Conservation (phyloP, 371 early-diverging fungal species). For the Rhizopus sp. region DNA sequence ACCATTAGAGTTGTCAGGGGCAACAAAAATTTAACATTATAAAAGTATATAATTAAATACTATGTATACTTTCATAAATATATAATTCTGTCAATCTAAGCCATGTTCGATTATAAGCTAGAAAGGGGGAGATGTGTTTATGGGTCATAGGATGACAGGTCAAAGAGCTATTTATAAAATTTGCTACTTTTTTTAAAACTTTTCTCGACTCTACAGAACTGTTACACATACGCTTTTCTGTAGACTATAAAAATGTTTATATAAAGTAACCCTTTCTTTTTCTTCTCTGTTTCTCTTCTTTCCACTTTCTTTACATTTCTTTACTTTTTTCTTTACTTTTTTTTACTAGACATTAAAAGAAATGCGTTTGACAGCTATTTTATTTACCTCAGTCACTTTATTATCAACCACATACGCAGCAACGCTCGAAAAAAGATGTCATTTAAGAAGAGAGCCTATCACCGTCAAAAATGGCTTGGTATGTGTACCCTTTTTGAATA, state of each 20-base stretch:
- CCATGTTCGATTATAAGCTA: neutral
- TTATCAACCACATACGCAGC: slow-evolving; percentile 20
- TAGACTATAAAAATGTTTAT: slow-evolving; percentile 3
- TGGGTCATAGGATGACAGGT: neutral
- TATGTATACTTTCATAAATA: too few species aligned
- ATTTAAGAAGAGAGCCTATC: slow-evolving; percentile 35
- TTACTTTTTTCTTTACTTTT: slow-evolving; percentile 8
- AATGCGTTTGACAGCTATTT: slow-evolving; percentile 24
- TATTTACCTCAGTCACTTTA: slow-evolving; percentile 16
- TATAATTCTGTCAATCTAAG: neutral
- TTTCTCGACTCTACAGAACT: neutral
- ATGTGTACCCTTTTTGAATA: slow-evolving; percentile 13
- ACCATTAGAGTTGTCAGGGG: neutral
- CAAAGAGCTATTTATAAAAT: neutral
- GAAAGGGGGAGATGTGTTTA: neutral
- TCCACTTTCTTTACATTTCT: slow-evolving; percentile 10
- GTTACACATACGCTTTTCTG: neutral
- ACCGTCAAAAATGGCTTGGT: slow-evolving; percentile 44
- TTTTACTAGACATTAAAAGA: slow-evolving; percentile 9
- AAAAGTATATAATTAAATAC: too few species aligned
- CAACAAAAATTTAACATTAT: too few species aligned
- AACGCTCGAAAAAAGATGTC: slow-evolving; percentile 24
- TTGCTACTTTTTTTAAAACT: neutral
- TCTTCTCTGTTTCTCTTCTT: slow-evolving; percentile 1
- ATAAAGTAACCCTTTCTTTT: neutral